phyloP scores from a whole-genome alignment of 495 filamentous ascomycete species.

The Annulohypoxylon nitens region DNA sequence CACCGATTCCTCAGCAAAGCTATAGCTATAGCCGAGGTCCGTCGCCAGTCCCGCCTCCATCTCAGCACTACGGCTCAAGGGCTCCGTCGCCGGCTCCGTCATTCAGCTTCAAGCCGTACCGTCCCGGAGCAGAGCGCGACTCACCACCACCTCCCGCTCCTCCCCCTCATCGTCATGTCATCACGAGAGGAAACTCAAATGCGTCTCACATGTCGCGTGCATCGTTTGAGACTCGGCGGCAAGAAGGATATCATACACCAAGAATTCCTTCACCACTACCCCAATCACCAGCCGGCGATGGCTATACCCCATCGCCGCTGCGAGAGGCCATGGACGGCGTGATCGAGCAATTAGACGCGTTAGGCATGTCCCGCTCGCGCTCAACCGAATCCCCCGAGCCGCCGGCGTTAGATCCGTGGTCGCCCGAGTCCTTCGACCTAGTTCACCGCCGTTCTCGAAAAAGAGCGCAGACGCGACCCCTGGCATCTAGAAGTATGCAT shows the following conservation, averaged over 20 bases:
- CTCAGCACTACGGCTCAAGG: constrained; percentile 43
- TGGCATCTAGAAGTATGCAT: constrained; percentile 79
- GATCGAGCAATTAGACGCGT: constrained; percentile 93
- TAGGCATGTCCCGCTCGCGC: constrained; percentile 70
- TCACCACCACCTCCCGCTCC: constrained; percentile 67
- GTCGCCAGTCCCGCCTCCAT: constrained; percentile 45
- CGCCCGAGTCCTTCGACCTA: constrained; percentile 86
- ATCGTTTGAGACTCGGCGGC: constrained; percentile 52
- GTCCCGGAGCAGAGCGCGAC: constrained; percentile 53
- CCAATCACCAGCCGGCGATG: constrained; percentile 72
- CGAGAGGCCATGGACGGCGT: constrained; percentile 98
- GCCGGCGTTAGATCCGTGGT: constrained; percentile 82
- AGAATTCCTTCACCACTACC: constrained; percentile 67
- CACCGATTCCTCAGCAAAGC: constrained; percentile 48
- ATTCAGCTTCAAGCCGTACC: constrained; percentile 58
- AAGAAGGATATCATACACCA: constrained; percentile 64
- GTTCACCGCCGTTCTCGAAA: constrained; percentile 60
- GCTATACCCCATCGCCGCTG: constrained; percentile 89
- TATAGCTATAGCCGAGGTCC: constrained; percentile 38
- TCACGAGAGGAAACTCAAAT: constrained; percentile 48
- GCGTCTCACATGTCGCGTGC: constrained; percentile 52
- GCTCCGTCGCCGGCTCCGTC: constrained; percentile 59
- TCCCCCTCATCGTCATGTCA: constrained; percentile 64
- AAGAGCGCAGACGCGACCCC: constrained; percentile 64
- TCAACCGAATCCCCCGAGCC: constrained; percentile 65